A percentile compares a stretch with the other conserved stretches of the same genome.
Evolutionary conservation across 1,284 basidiomycete genomes (phyloP).

Genomic region (Termitomyces sp.): DNA sequence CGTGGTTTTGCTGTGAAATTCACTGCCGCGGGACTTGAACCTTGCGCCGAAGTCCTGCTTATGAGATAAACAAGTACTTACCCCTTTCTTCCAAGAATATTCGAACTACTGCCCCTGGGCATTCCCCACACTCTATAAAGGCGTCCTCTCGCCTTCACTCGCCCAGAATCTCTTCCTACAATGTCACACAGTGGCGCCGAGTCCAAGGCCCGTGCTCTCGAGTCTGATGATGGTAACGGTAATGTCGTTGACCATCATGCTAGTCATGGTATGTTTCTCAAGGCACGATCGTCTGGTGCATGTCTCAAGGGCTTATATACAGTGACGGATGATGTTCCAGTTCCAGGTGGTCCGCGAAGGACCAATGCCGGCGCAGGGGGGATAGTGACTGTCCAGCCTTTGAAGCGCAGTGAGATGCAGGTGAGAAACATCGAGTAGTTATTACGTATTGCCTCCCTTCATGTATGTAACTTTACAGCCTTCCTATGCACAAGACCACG

Average conservation of each 20-base stretch:
- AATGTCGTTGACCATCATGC: constrained; percentile 78
- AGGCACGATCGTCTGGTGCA: neutral
- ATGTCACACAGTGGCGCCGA: constrained; percentile 40
- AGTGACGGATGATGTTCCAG: constrained; percentile 53
- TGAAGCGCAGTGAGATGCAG: constrained; percentile 85
- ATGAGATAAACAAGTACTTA: too few relatives aligned
- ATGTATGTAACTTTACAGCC: constrained; percentile 40
- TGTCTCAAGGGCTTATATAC: constrained; percentile 8
- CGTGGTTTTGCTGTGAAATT: neutral
- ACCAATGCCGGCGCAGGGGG: constrained; percentile 19
- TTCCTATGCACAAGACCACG: constrained; percentile 86
- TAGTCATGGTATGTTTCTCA: constrained; percentile 47
- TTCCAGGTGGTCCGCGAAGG: constrained; percentile 25
- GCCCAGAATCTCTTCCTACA: constrained; percentile 1
- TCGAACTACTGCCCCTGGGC: neutral
- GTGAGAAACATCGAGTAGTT: constrained; percentile 28
- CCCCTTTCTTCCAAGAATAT: neutral
- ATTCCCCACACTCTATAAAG: constrained; percentile 8
- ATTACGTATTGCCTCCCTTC: constrained; percentile 16
- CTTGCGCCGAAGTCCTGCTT: neutral
- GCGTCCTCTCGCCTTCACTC: constrained; percentile 1
- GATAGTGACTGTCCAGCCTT: constrained; percentile 73
- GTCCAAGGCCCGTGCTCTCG: constrained; percentile 47
- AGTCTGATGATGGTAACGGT: constrained; percentile 32
- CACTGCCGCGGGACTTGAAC: neutral